Conservation (phyloP, 2,329 filamentous ascomycete species). For the Calonectria multiphialidica region DNA sequence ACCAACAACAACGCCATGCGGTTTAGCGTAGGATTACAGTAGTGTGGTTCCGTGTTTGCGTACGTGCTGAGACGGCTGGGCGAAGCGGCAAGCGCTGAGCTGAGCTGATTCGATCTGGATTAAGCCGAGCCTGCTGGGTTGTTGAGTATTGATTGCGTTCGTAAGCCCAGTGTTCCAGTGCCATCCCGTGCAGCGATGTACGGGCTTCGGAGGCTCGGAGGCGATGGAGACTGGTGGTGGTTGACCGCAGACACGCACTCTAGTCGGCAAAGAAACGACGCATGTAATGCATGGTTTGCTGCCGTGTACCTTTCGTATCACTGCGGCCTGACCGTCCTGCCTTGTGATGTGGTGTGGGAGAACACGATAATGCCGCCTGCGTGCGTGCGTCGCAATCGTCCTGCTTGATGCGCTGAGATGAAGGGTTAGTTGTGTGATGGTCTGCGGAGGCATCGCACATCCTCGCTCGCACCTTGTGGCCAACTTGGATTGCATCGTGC, state of each 20-base stretch:
- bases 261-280: background rate
- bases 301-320: background rate
- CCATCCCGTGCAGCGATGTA: background rate
- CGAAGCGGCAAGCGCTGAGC: slow-evolving; percentile 19
- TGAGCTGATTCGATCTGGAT: slow-evolving; percentile 20
- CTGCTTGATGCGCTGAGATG: background rate
- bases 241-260: background rate
- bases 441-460: slow-evolving; percentile 3
- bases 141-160: slow-evolving; percentile 11
- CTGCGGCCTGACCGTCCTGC: background rate
- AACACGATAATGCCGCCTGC: slow-evolving; percentile 14
- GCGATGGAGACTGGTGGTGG: background rate
- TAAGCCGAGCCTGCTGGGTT: slow-evolving; percentile 11
- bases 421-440: slow-evolving; percentile 9
- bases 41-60: slow-evolving; percentile 17
- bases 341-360: slow-evolving; percentile 6
- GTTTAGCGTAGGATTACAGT: slow-evolving; percentile 24
- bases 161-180: slow-evolving; percentile 15
- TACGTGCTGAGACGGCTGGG: slow-evolving; percentile 9
- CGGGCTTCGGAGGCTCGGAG: slow-evolving; percentile 3
- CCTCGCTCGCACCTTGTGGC: background rate
- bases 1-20: slow-evolving; percentile 22
- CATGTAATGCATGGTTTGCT: background rate
- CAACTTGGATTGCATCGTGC: background rate
- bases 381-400: background rate